Base-by-base conservation (phyloP, 2,329 filamentous ascomycete genomes). In the Colletotrichum tofieldiae region DNA sequence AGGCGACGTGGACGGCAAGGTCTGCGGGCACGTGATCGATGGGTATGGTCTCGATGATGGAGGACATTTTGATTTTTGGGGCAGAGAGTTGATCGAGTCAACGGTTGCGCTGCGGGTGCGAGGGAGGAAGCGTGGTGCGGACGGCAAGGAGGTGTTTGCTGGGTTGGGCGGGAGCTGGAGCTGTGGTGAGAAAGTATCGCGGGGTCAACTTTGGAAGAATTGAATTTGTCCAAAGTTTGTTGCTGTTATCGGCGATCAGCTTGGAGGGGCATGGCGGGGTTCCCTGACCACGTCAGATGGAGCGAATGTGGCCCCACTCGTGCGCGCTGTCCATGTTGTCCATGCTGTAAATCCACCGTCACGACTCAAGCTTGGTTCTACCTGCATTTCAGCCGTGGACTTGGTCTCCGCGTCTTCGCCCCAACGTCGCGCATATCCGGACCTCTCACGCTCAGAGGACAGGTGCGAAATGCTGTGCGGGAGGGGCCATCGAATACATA, bases 1-100 rank as follows among this genome's bases (percentile, higher is more conserved):
- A 84, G 54, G 90, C 92, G 61, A 94, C 84, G 81, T 96, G 91
- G 39, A 98, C 85, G 8, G 89, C 87, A 79, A 94, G 86, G 37
- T 86, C 85, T 8, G 86, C 78, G 1, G 94, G 93, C 54, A 97
- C 84, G 81, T 98, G 94, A 72, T 96, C 92, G 43, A 98, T 87
- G 54, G 86, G 79, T 68, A 97, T 83, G 2, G 89, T 91, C 82
- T 95, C 90, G 86, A 88, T 89, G 73, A 72, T 77, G 75, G 68
- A 71, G 74, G 68, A 45, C 67, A 73, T 71, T 26, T 29, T 71
- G 32, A 18, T 18, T 16, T 32, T 32, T 32, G 2, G 4, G 29
- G 29, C 29, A 32, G 29, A 32, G 54, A 41, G 16, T 5, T 7
- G 65, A 2, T 26, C 32, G 54, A 32, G 7, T 18, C 14, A 6